A percentile compares a stretch with the other conserved stretches of the same genome.
Evolutionary conservation across 139 green algal species (phyloP).

Genomic region (Coelastrella sp.): DNA sequence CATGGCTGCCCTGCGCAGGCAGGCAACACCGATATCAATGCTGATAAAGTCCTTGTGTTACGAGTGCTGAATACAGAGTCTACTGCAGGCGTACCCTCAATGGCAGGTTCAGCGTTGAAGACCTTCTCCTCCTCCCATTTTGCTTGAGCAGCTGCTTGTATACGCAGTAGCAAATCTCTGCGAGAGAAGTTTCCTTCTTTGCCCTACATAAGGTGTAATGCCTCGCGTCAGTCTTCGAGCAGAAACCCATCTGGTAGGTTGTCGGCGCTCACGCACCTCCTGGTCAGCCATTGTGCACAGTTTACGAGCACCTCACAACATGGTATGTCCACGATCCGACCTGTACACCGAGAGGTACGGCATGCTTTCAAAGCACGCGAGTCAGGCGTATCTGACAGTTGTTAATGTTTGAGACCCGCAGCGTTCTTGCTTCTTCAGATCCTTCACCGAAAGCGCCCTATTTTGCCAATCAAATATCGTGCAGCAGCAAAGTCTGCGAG

Average conservation of each 20-base stretch:
- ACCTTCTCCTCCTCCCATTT: conserved; percentile 85
- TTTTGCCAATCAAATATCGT: too few relatives aligned
- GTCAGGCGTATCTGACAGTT: conserved; percentile 3
- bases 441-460: too few relatives aligned
- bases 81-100: conserved; percentile 45
- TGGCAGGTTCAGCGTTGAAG: conserved; percentile 90
- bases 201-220: background rate
- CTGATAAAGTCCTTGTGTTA: background rate
- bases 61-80: background rate
- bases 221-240: background rate
- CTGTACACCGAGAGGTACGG: too few relatives aligned
- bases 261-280: background rate
- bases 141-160: conserved; percentile 83
- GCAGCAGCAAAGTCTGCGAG: too few relatives aligned
- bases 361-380: too few relatives aligned
- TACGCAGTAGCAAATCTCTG: conserved; percentile 86
- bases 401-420: too few relatives aligned
- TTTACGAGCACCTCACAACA: too few relatives aligned
- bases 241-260: background rate
- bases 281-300: background rate
- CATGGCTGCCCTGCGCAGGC: conserved; percentile 30
- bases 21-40: background rate
- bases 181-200: conserved; percentile 62
- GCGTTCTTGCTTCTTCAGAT: too few relatives aligned
- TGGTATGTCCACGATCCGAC: too few relatives aligned